Evolutionary conservation across 106 monocot species (phyloP).

Genomic region (Dendrobium officinale): DNA sequence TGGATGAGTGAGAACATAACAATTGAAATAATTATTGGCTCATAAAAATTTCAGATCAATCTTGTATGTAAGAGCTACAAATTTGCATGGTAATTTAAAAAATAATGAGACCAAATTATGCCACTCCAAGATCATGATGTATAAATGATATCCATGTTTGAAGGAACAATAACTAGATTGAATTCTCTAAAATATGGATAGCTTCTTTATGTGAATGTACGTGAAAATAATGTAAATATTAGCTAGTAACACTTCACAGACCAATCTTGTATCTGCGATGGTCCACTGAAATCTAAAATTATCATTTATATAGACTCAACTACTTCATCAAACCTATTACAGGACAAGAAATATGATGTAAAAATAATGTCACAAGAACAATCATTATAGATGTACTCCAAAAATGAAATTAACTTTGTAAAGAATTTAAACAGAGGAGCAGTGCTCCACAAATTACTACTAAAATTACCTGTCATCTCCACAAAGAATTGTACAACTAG

Average conservation of each 20-base stretch:
- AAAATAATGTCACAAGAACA: neutral
- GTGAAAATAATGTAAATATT: neutral
- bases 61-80: neutral
- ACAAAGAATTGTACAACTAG: slow-evolving; percentile 32
- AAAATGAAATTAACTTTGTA: neutral
- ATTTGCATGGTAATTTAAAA: neutral
- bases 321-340: neutral
- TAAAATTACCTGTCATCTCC: slow-evolving; percentile 49
- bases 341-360: neutral
- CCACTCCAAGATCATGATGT: neutral
- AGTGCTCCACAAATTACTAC: neutral
- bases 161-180: neutral
- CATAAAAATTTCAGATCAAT: neutral
- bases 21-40: neutral
- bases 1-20: neutral
- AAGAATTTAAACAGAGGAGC: neutral
- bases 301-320: neutral
- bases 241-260: neutral
- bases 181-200: neutral
- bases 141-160: neutral
- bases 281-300: neutral
- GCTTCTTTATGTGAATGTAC: neutral
- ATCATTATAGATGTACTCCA: neutral
- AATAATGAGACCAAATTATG: neutral
- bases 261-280: neutral